Percentiles rank a stretch among this genome's conserved stretches.
These are phyloP conservation scores for Hirschioporus abietinus DNA, from an alignment of 768 basidiomycete genomes.

Conservation along the genomic window DNA sequence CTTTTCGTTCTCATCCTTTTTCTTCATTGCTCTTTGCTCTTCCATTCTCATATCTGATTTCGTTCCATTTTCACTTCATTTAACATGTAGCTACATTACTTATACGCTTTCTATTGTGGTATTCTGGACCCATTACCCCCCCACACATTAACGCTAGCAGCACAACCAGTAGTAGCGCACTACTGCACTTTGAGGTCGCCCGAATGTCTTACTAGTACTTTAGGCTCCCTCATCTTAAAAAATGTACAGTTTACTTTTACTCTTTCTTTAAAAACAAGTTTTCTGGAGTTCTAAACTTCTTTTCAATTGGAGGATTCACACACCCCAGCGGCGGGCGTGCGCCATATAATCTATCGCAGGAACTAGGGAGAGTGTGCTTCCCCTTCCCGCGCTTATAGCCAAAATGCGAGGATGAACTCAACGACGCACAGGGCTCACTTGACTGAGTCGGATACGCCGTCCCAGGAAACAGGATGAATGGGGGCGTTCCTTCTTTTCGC, in stretches of 20 bases:
- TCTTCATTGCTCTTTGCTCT: too few relatives aligned
- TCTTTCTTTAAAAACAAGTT: too few relatives aligned
- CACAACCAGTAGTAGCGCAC: background rate
- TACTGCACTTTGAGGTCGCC: background rate
- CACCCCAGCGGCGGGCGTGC: background rate
- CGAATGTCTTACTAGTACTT: background rate
- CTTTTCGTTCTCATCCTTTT: background rate
- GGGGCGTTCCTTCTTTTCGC: background rate
- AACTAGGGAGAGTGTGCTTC: background rate
- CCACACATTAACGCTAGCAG: background rate
- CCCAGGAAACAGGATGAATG: background rate
- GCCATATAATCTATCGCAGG: background rate
- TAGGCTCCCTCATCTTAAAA: background rate
- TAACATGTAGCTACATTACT: constrained; percentile 1
- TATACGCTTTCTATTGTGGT: constrained; percentile 1
- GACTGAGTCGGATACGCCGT: background rate
- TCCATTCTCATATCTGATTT: background rate
- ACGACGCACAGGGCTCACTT: background rate
- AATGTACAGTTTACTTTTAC: background rate
- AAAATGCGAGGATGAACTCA: constrained; percentile 1
- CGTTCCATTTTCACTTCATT: background rate
- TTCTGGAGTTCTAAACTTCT: too few relatives aligned
- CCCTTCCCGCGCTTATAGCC: constrained; percentile 1
- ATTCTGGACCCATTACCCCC: background rate
- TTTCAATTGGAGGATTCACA: background rate